Conservation (phyloP, 2,329 filamentous ascomycete genomes). For the Ustilaginoidea virens region DNA sequence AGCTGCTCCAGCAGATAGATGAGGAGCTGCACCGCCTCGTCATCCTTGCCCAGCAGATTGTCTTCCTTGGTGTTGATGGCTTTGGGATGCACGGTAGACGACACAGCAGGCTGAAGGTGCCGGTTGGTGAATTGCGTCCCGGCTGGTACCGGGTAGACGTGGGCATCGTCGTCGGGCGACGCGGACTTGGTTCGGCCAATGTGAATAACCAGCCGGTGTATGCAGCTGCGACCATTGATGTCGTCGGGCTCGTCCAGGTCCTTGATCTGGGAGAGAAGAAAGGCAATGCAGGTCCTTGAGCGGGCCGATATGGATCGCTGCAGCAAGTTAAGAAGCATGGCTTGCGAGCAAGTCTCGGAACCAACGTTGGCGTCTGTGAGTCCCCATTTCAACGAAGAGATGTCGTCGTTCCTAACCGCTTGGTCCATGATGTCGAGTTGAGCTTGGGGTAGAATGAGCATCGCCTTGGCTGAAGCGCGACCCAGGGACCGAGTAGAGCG, state of each 20-base stretch:
- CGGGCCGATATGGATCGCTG: conserved; percentile 61
- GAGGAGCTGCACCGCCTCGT: conserved; percentile 60
- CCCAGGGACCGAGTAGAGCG: conserved; percentile 64
- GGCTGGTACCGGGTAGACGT: conserved; percentile 32
- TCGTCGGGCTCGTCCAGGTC: conserved; percentile 77
- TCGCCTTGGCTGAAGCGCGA: conserved; percentile 59
- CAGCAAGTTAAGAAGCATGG: conserved; percentile 63
- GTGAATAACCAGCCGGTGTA: conserved; percentile 83
- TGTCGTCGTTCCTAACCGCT: conserved; percentile 55
- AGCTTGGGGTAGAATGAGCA: conserved; percentile 53
- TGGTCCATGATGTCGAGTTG: conserved; percentile 58
- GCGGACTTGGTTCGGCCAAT: conserved; percentile 61
- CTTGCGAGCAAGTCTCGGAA: conserved; percentile 31
- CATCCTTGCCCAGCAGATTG: conserved; percentile 48
- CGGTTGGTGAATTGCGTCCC: conserved; percentile 44
- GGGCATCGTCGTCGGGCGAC: conserved; percentile 35
- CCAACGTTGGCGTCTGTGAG: conserved; percentile 40
- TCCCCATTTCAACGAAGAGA: conserved; percentile 35
- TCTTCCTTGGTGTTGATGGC: conserved; percentile 51
- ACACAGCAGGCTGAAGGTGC: conserved; percentile 67
- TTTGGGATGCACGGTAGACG: conserved; percentile 44
- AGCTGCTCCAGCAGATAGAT: conserved; percentile 51
- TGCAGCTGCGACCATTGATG: conserved; percentile 84
- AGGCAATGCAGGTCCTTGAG: conserved; percentile 53
- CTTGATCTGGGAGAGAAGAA: conserved; percentile 51